phyloP scores from a whole-genome alignment of 768 basidiomycete genomes.

The Clitopilus hobsonii region DNA sequence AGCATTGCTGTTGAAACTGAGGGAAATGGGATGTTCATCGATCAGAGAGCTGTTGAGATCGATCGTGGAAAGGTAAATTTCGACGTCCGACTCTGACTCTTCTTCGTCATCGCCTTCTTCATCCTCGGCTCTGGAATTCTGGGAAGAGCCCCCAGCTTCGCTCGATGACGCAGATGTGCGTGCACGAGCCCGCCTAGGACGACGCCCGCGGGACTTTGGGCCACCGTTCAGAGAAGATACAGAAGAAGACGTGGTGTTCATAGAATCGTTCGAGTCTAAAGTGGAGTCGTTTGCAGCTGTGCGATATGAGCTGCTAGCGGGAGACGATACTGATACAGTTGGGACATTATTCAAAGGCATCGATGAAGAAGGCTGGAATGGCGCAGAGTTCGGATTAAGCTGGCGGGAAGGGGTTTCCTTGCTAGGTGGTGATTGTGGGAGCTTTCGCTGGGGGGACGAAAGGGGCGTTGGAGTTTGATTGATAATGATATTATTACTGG shows the following conservation, averaged over 20 bases:
- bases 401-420: not conserved
- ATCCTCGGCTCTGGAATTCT: not conserved
- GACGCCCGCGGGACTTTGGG: not conserved
- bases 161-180: not conserved
- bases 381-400: slow-evolving; percentile 2
- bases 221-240: not conserved
- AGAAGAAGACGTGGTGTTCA: not conserved
- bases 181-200: not conserved
- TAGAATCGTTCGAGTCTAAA: not conserved
- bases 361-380: not conserved
- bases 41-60: slow-evolving; percentile 23
- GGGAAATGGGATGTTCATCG: not conserved
- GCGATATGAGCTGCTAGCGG: slow-evolving; percentile 1
- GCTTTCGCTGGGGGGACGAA: slow-evolving; percentile 2
- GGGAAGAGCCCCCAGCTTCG: not conserved
- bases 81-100: slow-evolving; percentile 20
- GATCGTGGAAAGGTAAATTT: slow-evolving; percentile 30
- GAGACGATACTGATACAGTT: slow-evolving; percentile 5
- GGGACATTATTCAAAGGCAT: slow-evolving; percentile 1
- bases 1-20: not conserved
- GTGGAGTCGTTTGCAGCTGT: not conserved
- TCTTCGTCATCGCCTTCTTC: slow-evolving; percentile 9
- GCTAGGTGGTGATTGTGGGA: not conserved
- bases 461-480: slow-evolving; percentile 3
- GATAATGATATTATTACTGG: not conserved